These are phyloP conservation scores for Exidia glandulosa DNA, from an alignment of 768 basidiomycete genomes.

Conservation along the genomic window DNA sequence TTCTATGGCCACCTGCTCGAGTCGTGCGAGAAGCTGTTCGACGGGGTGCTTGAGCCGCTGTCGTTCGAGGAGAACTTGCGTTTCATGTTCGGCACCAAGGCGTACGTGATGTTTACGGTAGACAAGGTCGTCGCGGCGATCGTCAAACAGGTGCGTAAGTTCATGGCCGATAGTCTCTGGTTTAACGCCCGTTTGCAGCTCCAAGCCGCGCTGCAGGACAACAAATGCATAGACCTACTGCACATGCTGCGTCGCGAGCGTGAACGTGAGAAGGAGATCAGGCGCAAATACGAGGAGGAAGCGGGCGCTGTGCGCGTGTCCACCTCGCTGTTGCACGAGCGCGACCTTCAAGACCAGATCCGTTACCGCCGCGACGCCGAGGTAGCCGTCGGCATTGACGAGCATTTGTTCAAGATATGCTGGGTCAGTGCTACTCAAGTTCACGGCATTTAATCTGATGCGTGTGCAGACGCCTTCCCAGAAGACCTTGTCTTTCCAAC, in stretches of 20 bases:
- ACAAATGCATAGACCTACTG: slow-evolving; percentile 60
- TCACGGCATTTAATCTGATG: not conserved
- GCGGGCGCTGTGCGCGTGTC: not conserved
- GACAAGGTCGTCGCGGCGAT: slow-evolving; percentile 84
- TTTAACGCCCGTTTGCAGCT: slow-evolving; percentile 25
- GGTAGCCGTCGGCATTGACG: slow-evolving; percentile 61
- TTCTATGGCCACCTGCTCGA: slow-evolving; percentile 79
- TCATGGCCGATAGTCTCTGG: not conserved
- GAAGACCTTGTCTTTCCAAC: slow-evolving; percentile 58
- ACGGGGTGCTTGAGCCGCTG: slow-evolving; percentile 79
- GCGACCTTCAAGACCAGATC: slow-evolving; percentile 62
- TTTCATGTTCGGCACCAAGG: slow-evolving; percentile 72
- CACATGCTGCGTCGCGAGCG: slow-evolving; percentile 63
- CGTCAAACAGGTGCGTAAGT: slow-evolving; percentile 66
- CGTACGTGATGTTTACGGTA: slow-evolving; percentile 85
- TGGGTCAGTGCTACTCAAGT: slow-evolving; percentile 44
- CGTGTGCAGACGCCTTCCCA: slow-evolving; percentile 45
- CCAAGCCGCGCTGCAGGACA: slow-evolving; percentile 56
- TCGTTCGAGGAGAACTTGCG: slow-evolving; percentile 89
- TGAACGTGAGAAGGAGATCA: slow-evolving; percentile 12
- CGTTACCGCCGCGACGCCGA: slow-evolving; percentile 58
- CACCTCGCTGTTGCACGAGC: slow-evolving; percentile 24
- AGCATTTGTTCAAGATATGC: slow-evolving; percentile 69
- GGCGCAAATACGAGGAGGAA: not conserved
- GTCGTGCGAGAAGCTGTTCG: slow-evolving; percentile 83